Evolutionary conservation across 345 rosid species (phyloP).

Genomic region (Microthlaspi erraticum): DNA sequence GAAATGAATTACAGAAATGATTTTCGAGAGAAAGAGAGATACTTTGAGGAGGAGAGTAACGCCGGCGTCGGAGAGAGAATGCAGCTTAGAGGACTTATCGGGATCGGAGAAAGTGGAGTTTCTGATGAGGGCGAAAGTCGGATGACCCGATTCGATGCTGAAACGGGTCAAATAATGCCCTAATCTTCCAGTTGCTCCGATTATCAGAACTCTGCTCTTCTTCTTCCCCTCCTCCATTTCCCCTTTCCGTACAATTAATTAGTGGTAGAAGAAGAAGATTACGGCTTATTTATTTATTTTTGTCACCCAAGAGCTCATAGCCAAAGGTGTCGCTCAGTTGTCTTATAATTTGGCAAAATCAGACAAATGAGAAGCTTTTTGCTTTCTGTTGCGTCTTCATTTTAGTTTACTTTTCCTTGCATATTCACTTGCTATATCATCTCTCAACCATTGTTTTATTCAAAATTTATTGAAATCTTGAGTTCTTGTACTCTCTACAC

Average conservation of each 20-base stretch:
- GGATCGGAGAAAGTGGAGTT: slow-evolving; percentile 56
- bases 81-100: slow-evolving; percentile 50
- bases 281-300: not conserved
- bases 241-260: not conserved
- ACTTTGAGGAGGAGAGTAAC: slow-evolving; percentile 70
- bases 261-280: not conserved
- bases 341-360: not conserved
- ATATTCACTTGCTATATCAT: too few species aligned
- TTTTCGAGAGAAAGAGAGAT: not conserved
- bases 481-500: too few species aligned
- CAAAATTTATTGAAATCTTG: too few species aligned
- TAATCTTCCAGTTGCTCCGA: slow-evolving; percentile 76
- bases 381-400: too few species aligned
- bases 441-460: too few species aligned
- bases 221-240: slow-evolving; percentile 38
- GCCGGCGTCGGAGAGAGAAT: slow-evolving; percentile 58
- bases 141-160: slow-evolving; percentile 58
- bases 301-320: too few species aligned
- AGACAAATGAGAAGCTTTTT: not conserved
- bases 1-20: not conserved
- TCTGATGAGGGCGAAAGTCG: slow-evolving; percentile 66
- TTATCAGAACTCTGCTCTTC: slow-evolving; percentile 70
- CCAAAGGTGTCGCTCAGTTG: too few species aligned
- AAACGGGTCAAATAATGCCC: slow-evolving; percentile 61
- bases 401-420: too few species aligned